Evolutionary conservation across 2,329 filamentous ascomycete genomes (phyloP), one percentile per base, ranked within the genome.

Genomic region (Gnomoniopsis sp.): DNA sequence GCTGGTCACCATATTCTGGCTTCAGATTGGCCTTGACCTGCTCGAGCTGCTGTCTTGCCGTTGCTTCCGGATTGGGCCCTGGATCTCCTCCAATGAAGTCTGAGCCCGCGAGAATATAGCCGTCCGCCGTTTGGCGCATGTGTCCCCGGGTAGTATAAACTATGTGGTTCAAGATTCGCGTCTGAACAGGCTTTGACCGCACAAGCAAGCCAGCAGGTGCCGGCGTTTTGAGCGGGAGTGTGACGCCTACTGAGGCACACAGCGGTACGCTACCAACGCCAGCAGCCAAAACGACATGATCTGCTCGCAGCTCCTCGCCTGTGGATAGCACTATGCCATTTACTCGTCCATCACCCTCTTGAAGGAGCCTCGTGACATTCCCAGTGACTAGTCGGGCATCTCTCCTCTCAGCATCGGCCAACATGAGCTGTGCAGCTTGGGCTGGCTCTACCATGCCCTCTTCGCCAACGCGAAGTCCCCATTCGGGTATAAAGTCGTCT

Each of bases 401-500:
- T 3, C 55, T 46, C 1, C 47, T 49, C 57, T 63, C 53, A 2
- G 66, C 66, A 21, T 64, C 55, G 17, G 56, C 53, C 10, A 68
- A 48, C 38, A 70, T 51, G 50, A 64, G 57, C 22, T 26, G 50
- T 10, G 70, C 69, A 0, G 65, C 69, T 11, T 59, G 54, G 11
- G 65, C 55, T n/a, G 71, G 64, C 64, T 69, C 70, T 48, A 73
- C 60, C n/a, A 66, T 52, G 56, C 71, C 66, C 51, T 74, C 66
- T 41, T 69, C 76, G 10, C 82, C 80, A 0, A 71, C 93, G 14
- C 88, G 93, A 68, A 62, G 46, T 7, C 49, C 57, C 60, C 60
- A 60, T 23, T 62, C 57, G 15, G 58, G 60, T 15, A 60, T 17
- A 10, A 11, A 36, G 48, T 49, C 19, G 14, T 48, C 44, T 3